These are phyloP conservation scores for Phascolomyces articulosus DNA, from an alignment of 371 early-diverging fungal genomes.

Conservation along the genomic window DNA sequence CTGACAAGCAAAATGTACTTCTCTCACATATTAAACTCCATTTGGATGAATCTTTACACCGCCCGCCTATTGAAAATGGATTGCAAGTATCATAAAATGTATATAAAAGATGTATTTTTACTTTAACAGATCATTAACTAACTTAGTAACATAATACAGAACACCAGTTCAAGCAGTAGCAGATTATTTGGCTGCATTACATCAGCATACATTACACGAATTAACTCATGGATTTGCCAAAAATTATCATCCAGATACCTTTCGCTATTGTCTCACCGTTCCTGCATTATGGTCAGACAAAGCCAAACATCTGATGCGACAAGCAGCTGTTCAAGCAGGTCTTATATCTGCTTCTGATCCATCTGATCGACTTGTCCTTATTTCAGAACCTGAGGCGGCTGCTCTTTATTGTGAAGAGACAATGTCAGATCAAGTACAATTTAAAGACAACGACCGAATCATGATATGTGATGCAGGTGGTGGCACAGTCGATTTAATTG, in stretches of 20 bases:
- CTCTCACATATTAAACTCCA: constrained; percentile 58
- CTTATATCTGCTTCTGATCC: constrained; percentile 51
- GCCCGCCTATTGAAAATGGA: constrained; percentile 39
- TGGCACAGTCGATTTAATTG: constrained; percentile 64
- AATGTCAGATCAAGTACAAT: constrained; percentile 56
- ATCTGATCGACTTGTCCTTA: constrained; percentile 52
- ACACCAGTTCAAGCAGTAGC: constrained; percentile 36
- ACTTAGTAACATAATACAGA: constrained; percentile 16
- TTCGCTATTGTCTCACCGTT: constrained; percentile 52
- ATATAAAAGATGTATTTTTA: no score
- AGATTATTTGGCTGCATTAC: constrained; percentile 41
- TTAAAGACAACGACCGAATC: constrained; percentile 52
- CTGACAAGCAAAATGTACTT: constrained; percentile 52
- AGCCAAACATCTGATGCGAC: constrained; percentile 60
- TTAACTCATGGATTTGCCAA: constrained; percentile 46
- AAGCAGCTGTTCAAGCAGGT: constrained; percentile 56
- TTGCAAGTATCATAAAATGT: constrained; percentile 31
- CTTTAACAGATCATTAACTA: no score
- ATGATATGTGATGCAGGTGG: constrained; percentile 71
- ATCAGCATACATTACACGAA: constrained; percentile 43
- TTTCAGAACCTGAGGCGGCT: constrained; percentile 66
- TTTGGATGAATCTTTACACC: constrained; percentile 47
- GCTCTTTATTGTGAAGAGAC: constrained; percentile 59
- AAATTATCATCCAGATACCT: constrained; percentile 40
- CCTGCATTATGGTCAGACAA: constrained; percentile 56